These are phyloP conservation scores for Physcomitrium patens DNA, from an alignment of 225 moss, liverwort and hornwort species.

Conservation along the genomic window DNA sequence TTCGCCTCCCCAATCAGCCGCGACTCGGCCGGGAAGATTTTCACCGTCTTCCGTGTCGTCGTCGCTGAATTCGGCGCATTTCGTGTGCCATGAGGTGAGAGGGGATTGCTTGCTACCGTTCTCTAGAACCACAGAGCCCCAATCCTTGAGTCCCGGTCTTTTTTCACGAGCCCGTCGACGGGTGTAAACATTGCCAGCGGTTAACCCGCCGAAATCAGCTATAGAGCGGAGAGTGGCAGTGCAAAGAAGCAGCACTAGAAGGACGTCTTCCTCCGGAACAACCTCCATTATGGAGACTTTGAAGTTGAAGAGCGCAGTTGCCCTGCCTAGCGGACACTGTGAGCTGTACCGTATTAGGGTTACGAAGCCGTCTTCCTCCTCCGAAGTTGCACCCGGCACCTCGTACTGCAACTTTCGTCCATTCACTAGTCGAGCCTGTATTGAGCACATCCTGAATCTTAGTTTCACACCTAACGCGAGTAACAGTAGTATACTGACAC, in stretches of 20 bases:
- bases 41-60: conserved; percentile 39
- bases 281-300: conserved; percentile 77
- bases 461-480: background rate
- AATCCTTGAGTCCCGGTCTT: conserved; percentile 63
- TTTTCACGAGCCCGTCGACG: conserved; percentile 66
- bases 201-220: conserved; percentile 75
- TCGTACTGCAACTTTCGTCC: conserved; percentile 78
- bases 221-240: conserved; percentile 75
- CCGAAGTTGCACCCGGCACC: conserved; percentile 62
- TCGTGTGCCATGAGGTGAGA: conserved; percentile 74
- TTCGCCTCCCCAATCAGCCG: conserved; percentile 40
- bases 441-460: background rate
- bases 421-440: conserved; percentile 68
- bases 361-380: conserved; percentile 88
- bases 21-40: conserved; percentile 39
- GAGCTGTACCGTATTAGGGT: conserved; percentile 74
- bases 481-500: background rate
- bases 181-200: conserved; percentile 52
- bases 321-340: conserved; percentile 72
- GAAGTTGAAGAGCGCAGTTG: conserved; percentile 86
- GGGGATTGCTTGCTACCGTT: conserved; percentile 47
- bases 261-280: conserved; percentile 71
- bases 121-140: conserved; percentile 78
- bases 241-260: conserved; percentile 79
- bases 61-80: conserved; percentile 31